Conservation (phyloP, 805 yeast species). For the Pichia ethanolica region DNA sequence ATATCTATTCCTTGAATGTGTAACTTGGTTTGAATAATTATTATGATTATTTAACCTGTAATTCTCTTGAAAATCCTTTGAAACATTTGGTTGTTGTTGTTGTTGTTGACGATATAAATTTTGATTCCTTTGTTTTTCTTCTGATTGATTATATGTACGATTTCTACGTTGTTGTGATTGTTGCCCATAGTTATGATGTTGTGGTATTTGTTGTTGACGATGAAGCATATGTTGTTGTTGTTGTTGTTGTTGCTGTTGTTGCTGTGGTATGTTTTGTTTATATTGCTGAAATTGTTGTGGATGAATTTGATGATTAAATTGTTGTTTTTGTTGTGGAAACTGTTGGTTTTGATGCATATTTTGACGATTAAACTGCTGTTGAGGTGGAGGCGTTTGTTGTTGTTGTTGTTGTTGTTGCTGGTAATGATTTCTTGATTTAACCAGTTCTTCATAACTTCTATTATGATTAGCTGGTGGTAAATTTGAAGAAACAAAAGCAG, state of each 20-base stretch:
- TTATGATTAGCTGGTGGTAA: not conserved
- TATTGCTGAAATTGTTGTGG: not conserved
- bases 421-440: not conserved
- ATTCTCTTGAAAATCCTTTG: constrained; percentile 1
- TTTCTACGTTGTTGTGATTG: not conserved
- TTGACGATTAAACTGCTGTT: not conserved
- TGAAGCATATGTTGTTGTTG: not conserved
- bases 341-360: not conserved
- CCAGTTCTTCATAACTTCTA: not conserved
- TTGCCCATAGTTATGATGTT: not conserved
- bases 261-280: not conserved
- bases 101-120: not conserved
- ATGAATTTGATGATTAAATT: not conserved
- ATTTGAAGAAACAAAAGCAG: not conserved
- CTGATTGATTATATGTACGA: not conserved
- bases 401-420: constrained; percentile 2
- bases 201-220: constrained; percentile 1
- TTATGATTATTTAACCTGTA: not conserved
- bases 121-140: not conserved
- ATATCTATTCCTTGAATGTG: constrained; percentile 3
- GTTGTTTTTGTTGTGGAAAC: not conserved
- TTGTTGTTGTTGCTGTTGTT: not conserved
- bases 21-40: not conserved
- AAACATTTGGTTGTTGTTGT: not conserved
- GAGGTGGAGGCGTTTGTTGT: not conserved